Base-by-base conservation (phyloP, 2,329 filamentous ascomycete genomes). In the Pseudocercospora ulei region DNA sequence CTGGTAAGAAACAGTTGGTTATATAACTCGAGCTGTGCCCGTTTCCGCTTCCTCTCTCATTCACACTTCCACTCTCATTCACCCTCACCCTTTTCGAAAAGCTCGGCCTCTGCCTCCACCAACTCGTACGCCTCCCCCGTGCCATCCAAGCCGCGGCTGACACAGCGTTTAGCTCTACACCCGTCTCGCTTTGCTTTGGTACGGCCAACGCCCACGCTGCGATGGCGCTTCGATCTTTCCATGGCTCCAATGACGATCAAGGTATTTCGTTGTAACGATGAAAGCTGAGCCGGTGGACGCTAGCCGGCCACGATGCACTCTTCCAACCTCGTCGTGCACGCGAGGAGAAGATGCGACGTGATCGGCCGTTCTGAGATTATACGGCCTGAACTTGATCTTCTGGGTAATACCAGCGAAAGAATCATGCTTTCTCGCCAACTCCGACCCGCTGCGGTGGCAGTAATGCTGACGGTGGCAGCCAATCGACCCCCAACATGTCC, bases 361-460 rank as follows among this genome's bases (percentile, higher is more conserved):
- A 25, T 24, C 30, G 22, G 30, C 37, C 64, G 68, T 67, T 71
- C 75, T 84, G 80, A 88, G 82, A 90, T 78, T 77, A 90, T 81
- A 90, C 83, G 82, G 84, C 80, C 70, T 71, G 68, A 85, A 88
- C 82, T 88, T 88, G 83, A 88, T 87, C 82, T 53, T 87, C 83
- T 56, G 82, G 84, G 87, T 88, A 88, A 90, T 90, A 84, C 84
- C 82, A 86, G 86, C 86, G 86, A 86, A 93, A 86, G 81, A 93
- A 59, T 90, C 85, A 92, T 93, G 84, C 83, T 74, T 74, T 55
- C 51, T 53, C 39, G 43, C 73, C 35, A 38, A 25, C 35, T 68
- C 68, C 65, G 62, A 60, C 54, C 56, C 52, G 55, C 56, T 53
- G 49, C 44, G 39, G 35, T 34, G 29, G 35, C 39, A 20, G 34